A percentile compares a stretch with the other conserved stretches of the same genome.
phyloP scores from a whole-genome alignment of 2,329 filamentous ascomycete species.

The Trichophyton equinum region DNA sequence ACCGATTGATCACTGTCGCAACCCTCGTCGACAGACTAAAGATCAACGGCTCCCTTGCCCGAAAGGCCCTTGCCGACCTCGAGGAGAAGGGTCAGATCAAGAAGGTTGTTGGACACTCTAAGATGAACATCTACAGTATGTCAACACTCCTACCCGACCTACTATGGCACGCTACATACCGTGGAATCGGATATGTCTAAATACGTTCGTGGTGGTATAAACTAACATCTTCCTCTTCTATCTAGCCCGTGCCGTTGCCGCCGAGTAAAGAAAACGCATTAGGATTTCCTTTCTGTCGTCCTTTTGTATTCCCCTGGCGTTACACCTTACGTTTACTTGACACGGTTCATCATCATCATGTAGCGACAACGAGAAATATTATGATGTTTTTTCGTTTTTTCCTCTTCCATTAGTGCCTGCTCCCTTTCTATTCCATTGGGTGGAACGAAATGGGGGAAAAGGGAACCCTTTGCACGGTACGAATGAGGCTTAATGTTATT shows the following conservation, averaged over 20 bases:
- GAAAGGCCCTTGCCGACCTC: constrained; percentile 76
- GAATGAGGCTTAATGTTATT: constrained; percentile 1
- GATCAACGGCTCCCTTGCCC: constrained; percentile 97
- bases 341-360: constrained; percentile 5
- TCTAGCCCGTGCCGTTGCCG: constrained; percentile 33
- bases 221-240: not conserved
- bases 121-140: constrained; percentile 96
- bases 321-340: constrained; percentile 5
- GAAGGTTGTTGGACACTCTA: constrained; percentile 91
- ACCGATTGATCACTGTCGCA: constrained; percentile 97
- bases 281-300: constrained; percentile 15
- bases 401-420: not conserved
- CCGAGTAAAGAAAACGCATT: constrained; percentile 29
- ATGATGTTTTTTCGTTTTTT: not conserved
- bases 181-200: too few species aligned
- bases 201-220: not conserved
- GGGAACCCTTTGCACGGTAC: not conserved
- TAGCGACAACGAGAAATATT: constrained; percentile 5
- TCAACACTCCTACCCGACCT: constrained; percentile 18
- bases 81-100: constrained; percentile 99
- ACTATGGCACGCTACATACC: too few species aligned
- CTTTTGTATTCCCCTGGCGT: constrained; percentile 22
- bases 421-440: not conserved
- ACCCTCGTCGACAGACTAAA: constrained; percentile 98
- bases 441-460: not conserved